Base-by-base conservation (phyloP, 352 stramenopile species). In the Globisporangium canariense region DNA sequence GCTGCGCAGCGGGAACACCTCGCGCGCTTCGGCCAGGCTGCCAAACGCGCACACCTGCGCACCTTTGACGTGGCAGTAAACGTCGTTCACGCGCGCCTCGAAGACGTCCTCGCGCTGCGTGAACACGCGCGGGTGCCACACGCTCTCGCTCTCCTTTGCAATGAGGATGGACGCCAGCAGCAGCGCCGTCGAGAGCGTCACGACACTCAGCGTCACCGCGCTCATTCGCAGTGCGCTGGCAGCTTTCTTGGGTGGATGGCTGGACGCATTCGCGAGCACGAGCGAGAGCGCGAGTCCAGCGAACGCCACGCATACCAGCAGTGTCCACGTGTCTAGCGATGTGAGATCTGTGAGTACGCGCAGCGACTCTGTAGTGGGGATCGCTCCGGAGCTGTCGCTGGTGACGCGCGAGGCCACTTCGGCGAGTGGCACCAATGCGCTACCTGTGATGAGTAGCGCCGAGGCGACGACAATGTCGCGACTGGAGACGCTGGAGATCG, bases 11-110 rank as follows among this genome's bases (percentile, higher is more conserved):
- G 72, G 76, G 50, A 84, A 80, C 28, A 84, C 59, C 46, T 82
- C 71, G 10, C 59, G 58, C 0, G 72, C 76, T 14, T 82, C 76
- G 1, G 71, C 74, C 20, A 84, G 54, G 18, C 69, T 79, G 10
- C 71, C 74, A 1, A 74, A 56, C 30, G 69, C 57, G 25, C 74
- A 82, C 52, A 85, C 60, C 46, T 81, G 74, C 49, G 71, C 59
- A 6, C 76, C 76, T 45, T 81, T 81, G 16, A 71, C 66, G 47
- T 81, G 73, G 53, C 76, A 83, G 61, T 79, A 84, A 4, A 82
- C 66, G 56, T 80, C 74, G 67, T 84, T 82, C 41, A 82, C 62
- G 13, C 65, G 69, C 20, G 55, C 60, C 38, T 81, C 76, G 50
- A 78, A 78, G 7, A 69, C 36, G 28, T 60, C 57, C 45, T 83